These are phyloP conservation scores for Ceratocystis diversiconidia DNA, from an alignment of 2,329 filamentous ascomycete genomes.

Conservation along the genomic window DNA sequence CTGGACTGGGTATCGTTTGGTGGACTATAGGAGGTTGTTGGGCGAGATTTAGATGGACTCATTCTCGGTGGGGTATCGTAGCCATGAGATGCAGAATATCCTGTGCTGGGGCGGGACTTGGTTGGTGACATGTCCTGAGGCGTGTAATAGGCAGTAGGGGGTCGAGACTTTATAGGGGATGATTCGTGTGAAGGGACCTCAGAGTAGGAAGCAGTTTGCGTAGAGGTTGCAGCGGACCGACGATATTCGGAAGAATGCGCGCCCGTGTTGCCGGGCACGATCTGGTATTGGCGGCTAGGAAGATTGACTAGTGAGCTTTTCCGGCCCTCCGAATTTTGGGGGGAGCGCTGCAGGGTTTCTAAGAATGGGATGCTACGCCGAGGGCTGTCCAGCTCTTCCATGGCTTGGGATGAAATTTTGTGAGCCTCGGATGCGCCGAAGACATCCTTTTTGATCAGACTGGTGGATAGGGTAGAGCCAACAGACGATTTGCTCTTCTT, in stretches of 20 bases:
- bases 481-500: constrained; percentile 57
- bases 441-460: constrained; percentile 12
- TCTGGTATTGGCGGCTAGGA: constrained; percentile 42
- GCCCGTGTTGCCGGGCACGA: constrained; percentile 26
- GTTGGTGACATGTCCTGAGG: constrained; percentile 8
- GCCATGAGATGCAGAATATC: constrained; percentile 9
- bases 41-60: constrained; percentile 16
- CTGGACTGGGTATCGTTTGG: not conserved
- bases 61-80: constrained; percentile 13
- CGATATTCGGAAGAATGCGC: constrained; percentile 8
- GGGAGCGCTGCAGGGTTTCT: constrained; percentile 56
- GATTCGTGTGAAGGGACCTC: constrained; percentile 35
- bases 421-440: constrained; percentile 13
- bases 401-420: constrained; percentile 4
- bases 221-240: constrained; percentile 20
- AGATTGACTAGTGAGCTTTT: constrained; percentile 41
- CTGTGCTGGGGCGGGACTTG: constrained; percentile 22
- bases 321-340: constrained; percentile 35
- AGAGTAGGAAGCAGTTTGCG: constrained; percentile 33
- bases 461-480: constrained; percentile 27
- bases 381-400: constrained; percentile 23
- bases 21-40: not conserved
- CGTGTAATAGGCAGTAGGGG: constrained; percentile 9
- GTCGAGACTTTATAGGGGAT: constrained; percentile 10
- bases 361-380: constrained; percentile 56